Evolutionary conservation across 495 filamentous ascomycete species (phyloP), one percentile per base, ranked within the genome.

Genomic region (Penicillium coffeae): DNA sequence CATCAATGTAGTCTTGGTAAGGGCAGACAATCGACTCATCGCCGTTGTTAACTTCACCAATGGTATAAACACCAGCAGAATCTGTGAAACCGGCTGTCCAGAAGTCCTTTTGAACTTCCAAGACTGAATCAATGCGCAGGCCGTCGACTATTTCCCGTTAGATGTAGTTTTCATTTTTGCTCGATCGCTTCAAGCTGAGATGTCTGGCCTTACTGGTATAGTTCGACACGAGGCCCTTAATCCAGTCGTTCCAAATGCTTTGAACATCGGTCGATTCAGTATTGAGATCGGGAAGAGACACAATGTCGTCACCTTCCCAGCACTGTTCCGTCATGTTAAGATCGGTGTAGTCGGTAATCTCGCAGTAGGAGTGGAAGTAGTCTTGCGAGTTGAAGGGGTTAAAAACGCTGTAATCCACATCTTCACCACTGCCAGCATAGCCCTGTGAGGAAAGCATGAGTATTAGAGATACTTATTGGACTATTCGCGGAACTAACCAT

Each of bases 101-200:
- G 69, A 90, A 92, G 32, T 73, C 73, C 39, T 80, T 79, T 55
- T 85, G 76, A 38, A 89, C 83, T 51, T 94, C 80, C 54, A 82
- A 83, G 15, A 80, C 84, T 3, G 84, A 87, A 59, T 93, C 89
- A 21, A 93, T 69, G 16, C 89, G 83, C 30, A 94, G 75, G 3
- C 86, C 89, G 52, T 94, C 89, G 50, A 94, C 70, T 74, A 14
- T 27, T 9, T 10, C 5, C 6, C 3, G 27, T 54, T 34, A 50
- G 45, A 35, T 9, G 7, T 15, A 3, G 19, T 13, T 0, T 7
- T 21, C 30, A 14, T n/a, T 13, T n/a, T n/a, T n/a, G n/a, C n/a
- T n/a, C n/a, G 15, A 27, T 20, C 6, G 13, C 13, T 3, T 21
- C 2, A 2, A 16, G 0, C 10, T 18, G 1, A 21, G 27, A 8